Percentiles rank a stretch among this genome's conserved stretches.
Evolutionary conservation across 1,139 yeast genomes (phyloP).

Genomic region (Debaryomycetaceae sp.): DNA sequence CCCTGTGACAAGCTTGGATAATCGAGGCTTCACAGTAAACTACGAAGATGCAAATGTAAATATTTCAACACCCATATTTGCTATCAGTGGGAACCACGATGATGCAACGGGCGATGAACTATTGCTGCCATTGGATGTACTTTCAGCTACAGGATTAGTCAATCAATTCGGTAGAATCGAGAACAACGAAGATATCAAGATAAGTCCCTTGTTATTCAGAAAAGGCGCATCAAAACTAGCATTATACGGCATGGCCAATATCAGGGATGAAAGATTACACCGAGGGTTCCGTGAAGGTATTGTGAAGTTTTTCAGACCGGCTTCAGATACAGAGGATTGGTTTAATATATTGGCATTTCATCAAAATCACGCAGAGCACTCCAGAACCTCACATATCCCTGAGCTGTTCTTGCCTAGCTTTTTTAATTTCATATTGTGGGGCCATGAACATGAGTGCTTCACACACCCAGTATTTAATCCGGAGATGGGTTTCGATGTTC

Average conservation of each 20-base stretch:
- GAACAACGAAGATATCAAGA: conserved; percentile 69
- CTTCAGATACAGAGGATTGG: conserved; percentile 59
- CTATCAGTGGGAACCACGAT: conserved; percentile 95
- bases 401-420: conserved; percentile 80
- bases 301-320: conserved; percentile 76
- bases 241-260: conserved; percentile 82
- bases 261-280: conserved; percentile 84
- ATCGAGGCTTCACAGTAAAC: conserved; percentile 66
- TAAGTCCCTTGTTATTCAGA: conserved; percentile 76
- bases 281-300: conserved; percentile 78
- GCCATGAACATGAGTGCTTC: conserved; percentile 95
- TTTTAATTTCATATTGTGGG: conserved; percentile 86
- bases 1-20: conserved; percentile 58
- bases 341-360: conserved; percentile 88
- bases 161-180: conserved; percentile 87
- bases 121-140: conserved; percentile 82
- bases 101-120: conserved; percentile 90
- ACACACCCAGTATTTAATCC: conserved; percentile 68
- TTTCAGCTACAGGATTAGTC: conserved; percentile 76
- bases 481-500: conserved; percentile 66
- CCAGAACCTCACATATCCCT: conserved; percentile 79
- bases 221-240: conserved; percentile 84
- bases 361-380: conserved; percentile 81
- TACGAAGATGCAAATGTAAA: conserved; percentile 90
- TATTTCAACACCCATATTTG: conserved; percentile 88